phyloP scores from a whole-genome alignment of 441 rosid species.

The Capsella rubella region DNA sequence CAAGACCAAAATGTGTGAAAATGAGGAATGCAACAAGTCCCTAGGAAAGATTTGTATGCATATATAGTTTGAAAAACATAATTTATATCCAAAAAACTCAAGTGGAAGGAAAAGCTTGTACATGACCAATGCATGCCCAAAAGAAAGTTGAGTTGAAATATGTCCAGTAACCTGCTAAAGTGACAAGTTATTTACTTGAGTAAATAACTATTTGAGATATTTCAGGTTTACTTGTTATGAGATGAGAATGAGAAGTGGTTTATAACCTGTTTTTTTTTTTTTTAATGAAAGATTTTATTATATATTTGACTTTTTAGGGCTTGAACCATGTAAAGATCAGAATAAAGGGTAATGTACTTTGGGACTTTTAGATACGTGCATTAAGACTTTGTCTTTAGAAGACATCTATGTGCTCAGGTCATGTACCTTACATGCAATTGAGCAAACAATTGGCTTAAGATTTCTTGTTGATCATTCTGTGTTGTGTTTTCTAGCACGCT shows the following conservation, averaged over 20 bases:
- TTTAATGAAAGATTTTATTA: background rate
- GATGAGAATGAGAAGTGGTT: constrained; percentile 1
- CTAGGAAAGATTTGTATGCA: constrained; percentile 32
- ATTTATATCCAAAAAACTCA: background rate
- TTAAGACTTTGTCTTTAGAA: constrained; percentile 29
- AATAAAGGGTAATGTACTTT: constrained; percentile 26
- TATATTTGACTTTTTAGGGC: constrained; percentile 16
- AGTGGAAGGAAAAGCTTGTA: constrained; percentile 14
- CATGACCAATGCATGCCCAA: constrained; percentile 42
- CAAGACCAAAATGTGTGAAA: constrained; percentile 38
- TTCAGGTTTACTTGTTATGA: constrained; percentile 4
- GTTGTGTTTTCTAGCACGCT: background rate
- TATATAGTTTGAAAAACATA: background rate
- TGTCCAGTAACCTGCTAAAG: constrained; percentile 25
- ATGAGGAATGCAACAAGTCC: constrained; percentile 39
- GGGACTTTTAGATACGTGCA: constrained; percentile 24
- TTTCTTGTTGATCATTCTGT: background rate
- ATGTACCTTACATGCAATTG: constrained; percentile 41
- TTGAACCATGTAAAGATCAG: constrained; percentile 26
- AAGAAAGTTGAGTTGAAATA: constrained; percentile 22
- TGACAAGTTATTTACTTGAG: background rate
- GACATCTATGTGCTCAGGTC: constrained; percentile 36
- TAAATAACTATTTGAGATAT: constrained; percentile 6
- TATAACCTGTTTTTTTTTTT: background rate
- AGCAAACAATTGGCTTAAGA: constrained; percentile 5